Conservation (phyloP, 2,329 filamentous ascomycete species). For the Scytalidium lignicola region DNA sequence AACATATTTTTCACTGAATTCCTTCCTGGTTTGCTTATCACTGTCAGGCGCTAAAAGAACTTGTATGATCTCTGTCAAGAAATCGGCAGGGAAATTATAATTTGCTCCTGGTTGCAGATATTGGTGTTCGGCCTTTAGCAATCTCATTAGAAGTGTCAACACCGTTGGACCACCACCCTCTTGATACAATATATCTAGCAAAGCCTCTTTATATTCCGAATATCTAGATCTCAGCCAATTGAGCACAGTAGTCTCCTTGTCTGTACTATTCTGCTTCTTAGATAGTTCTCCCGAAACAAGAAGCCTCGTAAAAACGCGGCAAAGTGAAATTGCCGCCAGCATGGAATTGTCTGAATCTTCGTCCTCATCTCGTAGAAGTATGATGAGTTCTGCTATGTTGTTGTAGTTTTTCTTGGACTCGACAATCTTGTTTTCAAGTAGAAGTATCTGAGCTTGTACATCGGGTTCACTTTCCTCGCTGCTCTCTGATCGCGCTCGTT, state of each 20-base stretch:
- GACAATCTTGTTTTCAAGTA: constrained; percentile 74
- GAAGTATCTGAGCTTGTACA: constrained; percentile 60
- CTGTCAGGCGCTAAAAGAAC: constrained; percentile 54
- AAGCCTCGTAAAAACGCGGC: constrained; percentile 78
- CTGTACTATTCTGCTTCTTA: constrained; percentile 58
- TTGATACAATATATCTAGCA: constrained; percentile 56
- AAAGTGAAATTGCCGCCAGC: constrained; percentile 73
- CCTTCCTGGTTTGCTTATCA: constrained; percentile 55
- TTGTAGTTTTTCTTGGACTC: constrained; percentile 90
- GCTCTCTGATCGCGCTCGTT: constrained; percentile 36
- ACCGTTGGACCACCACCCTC: constrained; percentile 65
- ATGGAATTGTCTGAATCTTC: constrained; percentile 52
- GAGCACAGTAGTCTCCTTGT: constrained; percentile 69
- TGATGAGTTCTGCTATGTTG: constrained; percentile 72
- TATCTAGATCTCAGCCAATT: constrained; percentile 75
- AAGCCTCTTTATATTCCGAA: constrained; percentile 60
- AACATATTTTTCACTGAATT: constrained; percentile 74
- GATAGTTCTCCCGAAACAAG: constrained; percentile 68
- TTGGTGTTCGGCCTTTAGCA: constrained; percentile 74
- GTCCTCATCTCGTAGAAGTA: constrained; percentile 47
- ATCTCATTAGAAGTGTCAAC: constrained; percentile 74
- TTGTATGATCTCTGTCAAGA: constrained; percentile 61
- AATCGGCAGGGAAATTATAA: constrained; percentile 62
- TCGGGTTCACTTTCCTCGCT: constrained; percentile 42
- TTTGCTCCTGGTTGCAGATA: constrained; percentile 55